Evolutionary conservation across 2,329 filamentous ascomycete genomes (phyloP).

Genomic region (Trichoderma pleuroti): DNA sequence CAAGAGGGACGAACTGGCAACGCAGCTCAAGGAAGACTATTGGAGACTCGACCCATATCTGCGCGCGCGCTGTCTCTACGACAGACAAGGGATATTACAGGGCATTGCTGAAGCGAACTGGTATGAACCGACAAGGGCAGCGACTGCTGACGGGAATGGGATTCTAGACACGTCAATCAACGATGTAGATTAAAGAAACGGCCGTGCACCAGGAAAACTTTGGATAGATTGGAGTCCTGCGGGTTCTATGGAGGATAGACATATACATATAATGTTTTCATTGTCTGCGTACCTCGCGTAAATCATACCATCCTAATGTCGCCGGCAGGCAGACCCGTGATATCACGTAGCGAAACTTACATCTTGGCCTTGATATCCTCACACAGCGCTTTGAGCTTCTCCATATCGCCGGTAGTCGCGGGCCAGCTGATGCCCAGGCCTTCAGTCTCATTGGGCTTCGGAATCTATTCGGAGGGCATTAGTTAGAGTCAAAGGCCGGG

Average conservation of each 20-base stretch:
- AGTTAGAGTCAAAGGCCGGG: background rate
- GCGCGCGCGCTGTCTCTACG: constrained; percentile 77
- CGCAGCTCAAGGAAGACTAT: constrained; percentile 68
- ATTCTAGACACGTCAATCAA: constrained; percentile 10
- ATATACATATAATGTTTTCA: background rate
- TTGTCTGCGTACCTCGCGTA: background rate
- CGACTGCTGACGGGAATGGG: background rate
- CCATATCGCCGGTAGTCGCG: constrained; percentile 71
- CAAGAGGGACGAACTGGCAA: constrained; percentile 60
- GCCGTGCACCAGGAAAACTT: background rate
- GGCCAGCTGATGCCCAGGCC: constrained; percentile 82
- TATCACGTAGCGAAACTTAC: constrained; percentile 40
- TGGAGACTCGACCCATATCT: constrained; percentile 89
- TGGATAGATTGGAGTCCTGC: background rate
- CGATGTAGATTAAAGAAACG: constrained; percentile 16
- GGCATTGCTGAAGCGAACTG: constrained; percentile 60
- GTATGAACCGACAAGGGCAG: constrained; percentile 1
- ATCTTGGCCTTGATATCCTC: constrained; percentile 91
- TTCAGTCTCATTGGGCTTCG: constrained; percentile 81
- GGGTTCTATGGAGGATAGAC: constrained; percentile 3
- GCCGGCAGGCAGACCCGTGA: background rate
- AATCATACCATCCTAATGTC: background rate
- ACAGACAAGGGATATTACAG: constrained; percentile 71
- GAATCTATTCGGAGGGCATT: constrained; percentile 58
- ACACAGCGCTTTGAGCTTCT: constrained; percentile 70